A percentile compares a stretch with the other conserved stretches of the same genome.
phyloP scores from a whole-genome alignment of 2,329 filamentous ascomycete genomes.

The Hymenoscyphus scutula region DNA sequence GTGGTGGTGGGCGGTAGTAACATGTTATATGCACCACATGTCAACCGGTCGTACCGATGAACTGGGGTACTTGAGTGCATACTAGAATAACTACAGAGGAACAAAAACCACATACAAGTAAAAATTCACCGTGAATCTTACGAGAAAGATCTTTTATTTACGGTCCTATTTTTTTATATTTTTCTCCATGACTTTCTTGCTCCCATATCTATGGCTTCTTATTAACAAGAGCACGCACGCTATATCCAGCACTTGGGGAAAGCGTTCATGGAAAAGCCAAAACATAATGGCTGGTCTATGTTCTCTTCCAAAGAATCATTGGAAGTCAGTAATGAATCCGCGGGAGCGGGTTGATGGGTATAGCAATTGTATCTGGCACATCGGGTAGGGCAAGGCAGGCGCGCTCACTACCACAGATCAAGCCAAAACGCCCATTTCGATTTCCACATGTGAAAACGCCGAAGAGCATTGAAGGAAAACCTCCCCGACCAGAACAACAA shows the following conservation, averaged over 20 bases:
- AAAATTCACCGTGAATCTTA: not conserved
- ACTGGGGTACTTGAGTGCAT: not conserved
- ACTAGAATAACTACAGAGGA: too few species aligned
- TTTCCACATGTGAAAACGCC: constrained; percentile 26
- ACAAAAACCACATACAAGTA: too few species aligned
- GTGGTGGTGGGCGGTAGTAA: too few species aligned
- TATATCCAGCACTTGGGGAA: constrained; percentile 37
- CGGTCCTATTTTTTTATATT: not conserved
- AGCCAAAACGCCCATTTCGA: constrained; percentile 18
- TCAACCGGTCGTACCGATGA: too few species aligned
- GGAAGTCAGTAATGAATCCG: constrained; percentile 29
- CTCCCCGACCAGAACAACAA: constrained; percentile 13
- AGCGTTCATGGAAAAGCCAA: constrained; percentile 31
- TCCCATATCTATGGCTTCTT: constrained; percentile 19
- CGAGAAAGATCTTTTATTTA: not conserved
- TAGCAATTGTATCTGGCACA: constrained; percentile 34
- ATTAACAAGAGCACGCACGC: constrained; percentile 23
- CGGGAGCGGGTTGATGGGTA: constrained; percentile 30
- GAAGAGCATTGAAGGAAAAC: constrained; percentile 17
- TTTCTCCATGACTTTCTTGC: not conserved
- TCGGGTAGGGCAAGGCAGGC: constrained; percentile 18
- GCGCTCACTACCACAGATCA: constrained; percentile 25
- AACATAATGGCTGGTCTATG: constrained; percentile 23
- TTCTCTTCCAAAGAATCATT: constrained; percentile 23
- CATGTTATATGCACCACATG: too few species aligned